Evolutionary conservation across 805 yeast genomes (phyloP).

Genomic region (Debaryomyces castellii): DNA sequence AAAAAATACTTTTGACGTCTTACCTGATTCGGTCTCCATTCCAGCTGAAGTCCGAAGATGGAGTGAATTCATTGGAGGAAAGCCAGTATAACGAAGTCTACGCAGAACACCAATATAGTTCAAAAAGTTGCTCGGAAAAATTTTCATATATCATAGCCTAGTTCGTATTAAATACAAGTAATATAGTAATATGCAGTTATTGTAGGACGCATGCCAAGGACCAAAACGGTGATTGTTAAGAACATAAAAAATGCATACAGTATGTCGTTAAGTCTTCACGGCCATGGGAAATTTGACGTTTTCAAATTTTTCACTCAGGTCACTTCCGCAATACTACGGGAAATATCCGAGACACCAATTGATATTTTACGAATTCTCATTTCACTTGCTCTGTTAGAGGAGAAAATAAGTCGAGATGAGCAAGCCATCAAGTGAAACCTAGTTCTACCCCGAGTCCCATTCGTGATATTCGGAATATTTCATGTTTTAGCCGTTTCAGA

Average conservation of each 20-base stretch:
- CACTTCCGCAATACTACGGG: too few relatives aligned
- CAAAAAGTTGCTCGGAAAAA: neutral
- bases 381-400: too few relatives aligned
- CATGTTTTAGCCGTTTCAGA: too few relatives aligned
- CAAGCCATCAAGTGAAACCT: too few relatives aligned
- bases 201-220: neutral
- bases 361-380: too few relatives aligned
- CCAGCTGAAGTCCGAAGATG: slow-evolving; percentile 91
- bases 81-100: slow-evolving; percentile 58
- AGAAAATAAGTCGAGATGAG: too few relatives aligned
- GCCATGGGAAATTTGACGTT: too few relatives aligned
- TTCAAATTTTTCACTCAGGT: too few relatives aligned
- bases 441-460: too few relatives aligned
- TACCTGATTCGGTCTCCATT: slow-evolving; percentile 46
- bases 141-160: neutral
- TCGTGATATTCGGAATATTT: too few relatives aligned
- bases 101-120: neutral
- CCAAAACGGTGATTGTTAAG: neutral
- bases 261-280: too few relatives aligned
- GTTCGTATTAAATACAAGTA: neutral
- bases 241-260: neutral
- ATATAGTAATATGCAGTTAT: neutral
- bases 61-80: slow-evolving; percentile 96
- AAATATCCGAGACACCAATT: too few relatives aligned
- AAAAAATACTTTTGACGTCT: slow-evolving; percentile 49